Base-by-base conservation (phyloP, 345 rosid genomes). In the Pistacia integerrima region DNA sequence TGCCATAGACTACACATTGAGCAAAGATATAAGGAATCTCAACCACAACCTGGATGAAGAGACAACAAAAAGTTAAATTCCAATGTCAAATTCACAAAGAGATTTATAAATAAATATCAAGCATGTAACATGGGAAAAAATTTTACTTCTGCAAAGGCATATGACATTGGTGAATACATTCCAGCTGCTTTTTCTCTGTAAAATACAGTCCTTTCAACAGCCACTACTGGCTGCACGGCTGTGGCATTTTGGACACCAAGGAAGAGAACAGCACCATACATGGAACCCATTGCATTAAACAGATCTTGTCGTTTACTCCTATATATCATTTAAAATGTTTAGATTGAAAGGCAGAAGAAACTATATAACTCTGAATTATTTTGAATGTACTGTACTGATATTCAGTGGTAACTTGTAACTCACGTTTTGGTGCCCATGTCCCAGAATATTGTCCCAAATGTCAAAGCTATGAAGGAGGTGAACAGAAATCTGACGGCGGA, bases 131-230 rank as follows among this genome's bases (percentile, higher is more conserved):
- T 17, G 46, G 6, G 10, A 70, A 11, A 54, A 36, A 0, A 8
- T 16, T 12, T 74, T 30, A 74, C 73, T 55, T 70, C 48, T 28
- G 63, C 73, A 5, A 55, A 55, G 14, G 73, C 87, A 64, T 80
- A 85, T 6, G 85, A 78, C 67, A 82, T 11, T 8, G 79, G 74
- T 25, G 87, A 79, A 35, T 82, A 85, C 87, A 85, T 86, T 79
- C 94, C 90, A 4, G 95, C 90, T n/a, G 81, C 91, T 18, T 80
- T 80, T 33, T 91, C 95, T 81, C 93, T 84, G 62, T 88, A 89
- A 30, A 86, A 89, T 7, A 87, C 93, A 0, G 83, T 81, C 65
- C 91, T 82, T 59, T 87, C 95, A 35, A 88, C 77, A 1, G 86
- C 72, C 16, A 80, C 87, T 2, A 87, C 84, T 4, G 93, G 89